phyloP scores from a whole-genome alignment of 768 basidiomycete species.

The Termitomyces sp. region DNA sequence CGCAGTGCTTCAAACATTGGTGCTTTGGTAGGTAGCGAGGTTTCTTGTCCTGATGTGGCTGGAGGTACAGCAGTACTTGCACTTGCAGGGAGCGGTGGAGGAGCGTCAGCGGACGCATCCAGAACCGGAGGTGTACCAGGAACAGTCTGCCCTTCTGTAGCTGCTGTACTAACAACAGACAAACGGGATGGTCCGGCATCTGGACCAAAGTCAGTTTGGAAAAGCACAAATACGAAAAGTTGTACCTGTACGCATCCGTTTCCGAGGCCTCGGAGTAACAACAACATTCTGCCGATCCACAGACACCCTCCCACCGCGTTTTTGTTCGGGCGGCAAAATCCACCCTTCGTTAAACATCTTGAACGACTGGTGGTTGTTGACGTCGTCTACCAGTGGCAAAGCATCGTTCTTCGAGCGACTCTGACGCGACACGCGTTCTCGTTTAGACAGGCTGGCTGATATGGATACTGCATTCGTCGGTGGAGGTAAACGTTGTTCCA shows the following conservation, averaged over 20 bases:
- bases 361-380: slow-evolving; percentile 72
- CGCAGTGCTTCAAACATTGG: not conserved
- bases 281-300: slow-evolving; percentile 34
- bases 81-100: not conserved
- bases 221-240: slow-evolving; percentile 7
- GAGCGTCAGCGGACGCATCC: slow-evolving; percentile 9
- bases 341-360: slow-evolving; percentile 80
- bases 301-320: slow-evolving; percentile 51
- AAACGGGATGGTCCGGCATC: slow-evolving; percentile 37
- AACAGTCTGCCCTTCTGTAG: slow-evolving; percentile 40
- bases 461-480: slow-evolving; percentile 39
- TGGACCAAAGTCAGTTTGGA: slow-evolving; percentile 6
- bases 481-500: slow-evolving; percentile 26
- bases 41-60: not conserved
- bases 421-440: slow-evolving; percentile 12
- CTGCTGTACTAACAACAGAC: slow-evolving; percentile 40
- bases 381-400: slow-evolving; percentile 59
- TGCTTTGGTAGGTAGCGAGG: not conserved
- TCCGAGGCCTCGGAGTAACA: slow-evolving; percentile 44
- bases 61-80: not conserved
- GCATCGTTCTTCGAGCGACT: slow-evolving; percentile 21
- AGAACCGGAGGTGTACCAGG: slow-evolving; percentile 17
- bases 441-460: slow-evolving; percentile 22
- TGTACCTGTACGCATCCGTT: slow-evolving; percentile 44
- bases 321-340: slow-evolving; percentile 75